phyloP scores from a whole-genome alignment of 352 stramenopile species.

The Phytophthora pinifolia region DNA sequence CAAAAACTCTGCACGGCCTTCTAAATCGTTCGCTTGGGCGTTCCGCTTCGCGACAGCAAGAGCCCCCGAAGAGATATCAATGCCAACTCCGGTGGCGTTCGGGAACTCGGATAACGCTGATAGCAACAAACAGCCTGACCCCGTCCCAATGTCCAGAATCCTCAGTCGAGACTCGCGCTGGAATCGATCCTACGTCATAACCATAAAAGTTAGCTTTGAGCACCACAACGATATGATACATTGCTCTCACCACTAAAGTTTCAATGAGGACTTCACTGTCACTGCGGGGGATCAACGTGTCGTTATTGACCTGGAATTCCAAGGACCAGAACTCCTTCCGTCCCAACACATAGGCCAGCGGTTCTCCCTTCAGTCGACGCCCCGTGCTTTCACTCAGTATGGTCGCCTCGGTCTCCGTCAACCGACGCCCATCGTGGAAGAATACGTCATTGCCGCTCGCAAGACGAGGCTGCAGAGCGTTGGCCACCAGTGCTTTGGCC shows the following conservation, averaged over 20 bases:
- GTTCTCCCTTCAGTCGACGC: conserved; percentile 46
- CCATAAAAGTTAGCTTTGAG: background rate
- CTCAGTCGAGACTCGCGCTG: conserved; percentile 31
- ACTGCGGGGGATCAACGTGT: conserved; percentile 79
- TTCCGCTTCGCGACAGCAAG: conserved; percentile 58
- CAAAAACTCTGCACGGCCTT: conserved; percentile 27
- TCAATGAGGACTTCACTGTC: conserved; percentile 85
- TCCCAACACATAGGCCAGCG: conserved; percentile 69
- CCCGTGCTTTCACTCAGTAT: conserved; percentile 23
- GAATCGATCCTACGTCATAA: conserved; percentile 38
- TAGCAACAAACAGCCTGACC: conserved; percentile 66
- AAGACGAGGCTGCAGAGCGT: conserved; percentile 44
- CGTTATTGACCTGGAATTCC: conserved; percentile 44
- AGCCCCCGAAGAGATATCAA: conserved; percentile 62
- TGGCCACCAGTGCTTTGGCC: conserved; percentile 58
- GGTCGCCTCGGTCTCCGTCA: conserved; percentile 38
- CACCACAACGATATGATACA: conserved; percentile 1
- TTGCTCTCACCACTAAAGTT: conserved; percentile 47
- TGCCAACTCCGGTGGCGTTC: conserved; percentile 44
- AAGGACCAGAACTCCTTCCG: conserved; percentile 82
- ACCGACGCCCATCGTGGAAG: conserved; percentile 46
- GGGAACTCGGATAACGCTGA: conserved; percentile 65
- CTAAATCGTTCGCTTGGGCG: conserved; percentile 31
- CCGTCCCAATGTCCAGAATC: conserved; percentile 75
- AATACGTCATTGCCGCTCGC: conserved; percentile 54